These are phyloP conservation scores for Choanephora cucurbitarum DNA, from an alignment of 371 early-diverging fungal species.

Conservation along the genomic window DNA sequence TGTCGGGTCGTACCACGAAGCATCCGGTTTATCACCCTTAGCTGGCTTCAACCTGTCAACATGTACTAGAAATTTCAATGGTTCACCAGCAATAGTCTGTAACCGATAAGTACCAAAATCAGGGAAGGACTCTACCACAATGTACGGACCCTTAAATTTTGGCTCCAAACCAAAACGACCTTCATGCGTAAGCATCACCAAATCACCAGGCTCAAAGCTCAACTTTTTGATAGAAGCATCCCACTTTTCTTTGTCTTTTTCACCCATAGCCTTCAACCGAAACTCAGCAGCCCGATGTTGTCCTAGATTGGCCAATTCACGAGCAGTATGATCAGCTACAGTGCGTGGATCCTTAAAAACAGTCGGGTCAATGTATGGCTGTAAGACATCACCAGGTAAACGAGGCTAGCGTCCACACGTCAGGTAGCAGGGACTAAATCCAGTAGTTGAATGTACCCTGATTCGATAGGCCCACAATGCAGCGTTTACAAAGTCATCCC, in stretches of 20 bases:
- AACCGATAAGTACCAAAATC: constrained; percentile 4
- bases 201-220: constrained; percentile 10
- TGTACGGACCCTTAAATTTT: constrained; percentile 4
- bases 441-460: constrained; percentile 8
- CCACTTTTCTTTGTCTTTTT: constrained; percentile 6
- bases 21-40: neutral
- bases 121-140: neutral
- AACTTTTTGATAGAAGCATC: constrained; percentile 1
- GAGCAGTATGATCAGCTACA: neutral
- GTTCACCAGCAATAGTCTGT: constrained; percentile 1
- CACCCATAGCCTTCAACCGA: neutral
- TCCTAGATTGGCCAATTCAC: neutral
- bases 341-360: constrained; percentile 1
- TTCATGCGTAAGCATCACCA: too few species aligned
- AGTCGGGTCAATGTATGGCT: neutral
- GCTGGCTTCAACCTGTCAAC: constrained; percentile 3
- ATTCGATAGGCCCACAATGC: constrained; percentile 18
- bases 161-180: constrained; percentile 11
- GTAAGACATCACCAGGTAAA: constrained; percentile 9
- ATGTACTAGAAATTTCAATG: constrained; percentile 1
- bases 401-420: too few species aligned
- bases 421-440: constrained; percentile 12
- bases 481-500: constrained; percentile 23
- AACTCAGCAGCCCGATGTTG: neutral
- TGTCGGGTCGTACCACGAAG: constrained; percentile 7